Base-by-base conservation (phyloP, 805 yeast genomes). In the Komagataella populi region DNA sequence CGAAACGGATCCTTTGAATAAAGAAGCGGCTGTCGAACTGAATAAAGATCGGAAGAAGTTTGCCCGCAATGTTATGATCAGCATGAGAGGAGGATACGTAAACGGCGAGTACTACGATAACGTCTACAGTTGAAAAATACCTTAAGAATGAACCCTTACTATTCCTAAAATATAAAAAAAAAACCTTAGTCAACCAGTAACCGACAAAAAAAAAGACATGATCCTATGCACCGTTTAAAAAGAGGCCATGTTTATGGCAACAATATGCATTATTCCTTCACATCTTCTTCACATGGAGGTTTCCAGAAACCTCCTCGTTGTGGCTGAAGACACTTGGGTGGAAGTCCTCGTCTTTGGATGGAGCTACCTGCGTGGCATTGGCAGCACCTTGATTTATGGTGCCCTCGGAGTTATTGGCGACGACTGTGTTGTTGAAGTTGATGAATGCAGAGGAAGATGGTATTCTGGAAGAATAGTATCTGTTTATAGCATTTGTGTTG, bases 1-100 rank as follows among this genome's bases (percentile, higher is more conserved):
- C 63, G 84, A 95, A 1, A 82, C 81, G 55, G 98, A 91, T 63
- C 98, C 98, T 3, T 74, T 91, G 58, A 93, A 93, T 64, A 87
- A 89, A 61, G 85, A 77, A n/a, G 95, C 96, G 2, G 96, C 96
- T 3, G 76, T 77, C 48, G 71, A 71, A 23, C 66, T 83, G 45
- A 68, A 65, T 10, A 67, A 66, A 53, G 73, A 73, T 59, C 72
- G 73, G 16, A 62, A 63, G 2, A 55, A 61, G 44, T 91, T 89
- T 65, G 71, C 71, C 18, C 62, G 70, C 20, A 74, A 78, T 53
- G 96, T 87, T 2, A 62, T 59, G 44, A 60, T 64, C 16, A 66
- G 91, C 3, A 86, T 90, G 95, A 64, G 68, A 45, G 98, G 98
- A n/a, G 79, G 82, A 0, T 62, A 63, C 45, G 74, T 87, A 12